These are phyloP conservation scores for Monosporascus sp. DNA, from an alignment of 2,329 filamentous ascomycete species.

Conservation along the genomic window DNA sequence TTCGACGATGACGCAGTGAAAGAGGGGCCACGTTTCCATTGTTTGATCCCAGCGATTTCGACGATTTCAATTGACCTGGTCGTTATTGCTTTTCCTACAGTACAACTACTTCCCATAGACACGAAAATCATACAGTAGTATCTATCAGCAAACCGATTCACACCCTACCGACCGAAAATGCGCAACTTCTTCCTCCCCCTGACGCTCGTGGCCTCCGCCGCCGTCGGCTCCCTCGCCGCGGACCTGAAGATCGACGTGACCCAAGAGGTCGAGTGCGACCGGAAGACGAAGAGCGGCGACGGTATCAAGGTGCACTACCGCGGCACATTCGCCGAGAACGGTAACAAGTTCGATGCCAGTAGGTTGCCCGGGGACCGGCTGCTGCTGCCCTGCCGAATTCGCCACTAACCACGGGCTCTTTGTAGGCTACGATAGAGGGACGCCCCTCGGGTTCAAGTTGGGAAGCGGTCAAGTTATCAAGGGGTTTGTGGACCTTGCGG, in stretches of 20 bases:
- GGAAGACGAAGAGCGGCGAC: conserved; percentile 73
- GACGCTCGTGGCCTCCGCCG: conserved; percentile 46
- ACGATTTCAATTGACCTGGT: too few species aligned
- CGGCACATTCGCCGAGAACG: conserved; percentile 69
- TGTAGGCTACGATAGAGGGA: conserved; percentile 66
- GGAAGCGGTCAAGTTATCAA: conserved; percentile 82
- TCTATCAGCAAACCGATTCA: not conserved
- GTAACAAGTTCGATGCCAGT: conserved; percentile 78
- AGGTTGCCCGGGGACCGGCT: conserved; percentile 18
- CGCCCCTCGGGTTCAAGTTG: conserved; percentile 73
- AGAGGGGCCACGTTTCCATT: too few species aligned
- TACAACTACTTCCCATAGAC: too few species aligned
- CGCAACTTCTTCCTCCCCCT: conserved; percentile 42
- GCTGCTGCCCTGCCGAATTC: conserved; percentile 20
- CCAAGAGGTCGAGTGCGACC: conserved; percentile 67
- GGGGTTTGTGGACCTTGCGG: conserved; percentile 51
- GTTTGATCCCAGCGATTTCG: too few species aligned
- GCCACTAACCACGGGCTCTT: not conserved
- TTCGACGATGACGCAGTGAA: too few species aligned
- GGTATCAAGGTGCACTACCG: conserved; percentile 82
- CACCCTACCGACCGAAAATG: conserved; percentile 32
- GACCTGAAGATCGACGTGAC: conserved; percentile 75
- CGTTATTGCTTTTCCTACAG: too few species aligned
- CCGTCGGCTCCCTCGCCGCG: conserved; percentile 43
- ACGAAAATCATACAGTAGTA: too few species aligned